Conservation (phyloP, 257 asterid species). For the Handroanthus guayacan region DNA sequence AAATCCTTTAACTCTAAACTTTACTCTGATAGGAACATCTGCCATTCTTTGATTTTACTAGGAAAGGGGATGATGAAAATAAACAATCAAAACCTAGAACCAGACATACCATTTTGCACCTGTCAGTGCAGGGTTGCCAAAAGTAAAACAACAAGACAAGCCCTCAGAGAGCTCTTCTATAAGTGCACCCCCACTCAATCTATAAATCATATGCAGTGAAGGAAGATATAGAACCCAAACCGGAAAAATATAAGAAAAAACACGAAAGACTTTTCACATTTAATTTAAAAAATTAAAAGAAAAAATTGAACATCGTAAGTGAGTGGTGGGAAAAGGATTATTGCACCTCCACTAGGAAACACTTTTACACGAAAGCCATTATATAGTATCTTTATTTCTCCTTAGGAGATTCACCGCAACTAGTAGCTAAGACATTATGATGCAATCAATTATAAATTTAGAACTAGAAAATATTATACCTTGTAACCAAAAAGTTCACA, state of each 20-base stretch:
- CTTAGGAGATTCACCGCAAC: neutral
- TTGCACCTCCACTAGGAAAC: constrained; percentile 15
- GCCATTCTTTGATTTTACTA: neutral
- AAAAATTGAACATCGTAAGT: neutral
- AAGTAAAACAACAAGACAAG: constrained; percentile 1
- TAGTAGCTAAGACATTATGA: constrained; percentile 8
- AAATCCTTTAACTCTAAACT: constrained; percentile 4
- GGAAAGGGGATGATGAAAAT: neutral
- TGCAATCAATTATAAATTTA: constrained; percentile 3
- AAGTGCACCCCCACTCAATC: neutral
- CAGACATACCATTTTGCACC: constrained; percentile 7
- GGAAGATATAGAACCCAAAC: neutral
- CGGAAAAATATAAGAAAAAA: constrained; percentile 1
- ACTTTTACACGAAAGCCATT: constrained; percentile 19
- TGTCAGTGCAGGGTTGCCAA: neutral
- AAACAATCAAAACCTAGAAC: neutral
- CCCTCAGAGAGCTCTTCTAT: neutral
- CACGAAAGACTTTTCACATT: constrained; percentile 5
- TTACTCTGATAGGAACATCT: neutral
- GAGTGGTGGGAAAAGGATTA: neutral
- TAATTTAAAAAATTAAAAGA: too few relatives aligned
- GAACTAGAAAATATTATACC: constrained; percentile 55
- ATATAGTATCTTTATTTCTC: constrained; percentile 21
- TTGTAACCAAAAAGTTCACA: constrained; percentile 98
- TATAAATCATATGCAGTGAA: neutral